These are phyloP conservation scores for Elsinoe necatrix DNA, from an alignment of 2,329 filamentous ascomycete genomes.

Conservation along the genomic window DNA sequence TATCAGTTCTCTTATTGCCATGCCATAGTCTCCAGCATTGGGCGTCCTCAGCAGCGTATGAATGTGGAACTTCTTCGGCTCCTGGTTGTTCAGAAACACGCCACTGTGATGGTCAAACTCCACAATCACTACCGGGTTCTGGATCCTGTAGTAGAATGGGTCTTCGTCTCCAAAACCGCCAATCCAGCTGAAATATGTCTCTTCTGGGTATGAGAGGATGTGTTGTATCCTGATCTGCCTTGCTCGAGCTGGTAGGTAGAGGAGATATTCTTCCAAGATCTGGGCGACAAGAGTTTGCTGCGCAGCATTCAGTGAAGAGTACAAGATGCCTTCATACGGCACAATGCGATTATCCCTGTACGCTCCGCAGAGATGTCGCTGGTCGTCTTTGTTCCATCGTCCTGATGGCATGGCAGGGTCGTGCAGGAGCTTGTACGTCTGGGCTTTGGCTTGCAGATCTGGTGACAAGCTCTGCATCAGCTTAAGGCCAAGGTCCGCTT, in stretches of 20 bases:
- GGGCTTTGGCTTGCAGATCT: slow-evolving; percentile 43
- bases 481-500: slow-evolving; percentile 56
- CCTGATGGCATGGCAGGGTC: slow-evolving; percentile 59
- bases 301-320: slow-evolving; percentile 38
- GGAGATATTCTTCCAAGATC: slow-evolving; percentile 56
- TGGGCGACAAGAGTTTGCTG: slow-evolving; percentile 47
- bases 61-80: slow-evolving; percentile 70
- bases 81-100: slow-evolving; percentile 64
- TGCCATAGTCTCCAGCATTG: slow-evolving; percentile 69
- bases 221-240: slow-evolving; percentile 48
- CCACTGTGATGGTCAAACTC: slow-evolving; percentile 77
- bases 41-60: slow-evolving; percentile 65
- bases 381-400: slow-evolving; percentile 73
- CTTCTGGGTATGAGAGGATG: slow-evolving; percentile 48
- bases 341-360: slow-evolving; percentile 71
- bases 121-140: slow-evolving; percentile 64
- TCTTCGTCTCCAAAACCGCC: slow-evolving; percentile 58
- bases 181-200: slow-evolving; percentile 77
- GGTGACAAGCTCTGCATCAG: slow-evolving; percentile 57
- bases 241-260: slow-evolving; percentile 56
- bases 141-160: slow-evolving; percentile 69
- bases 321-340: slow-evolving; percentile 58
- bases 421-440: slow-evolving; percentile 51
- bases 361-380: slow-evolving; percentile 68
- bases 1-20: slow-evolving; percentile 33